Evolutionary conservation across 2,329 filamentous ascomycete species (phyloP), one percentile per base, ranked within the genome.

Genomic region (Stagonosporopsis chrysanthemi): DNA sequence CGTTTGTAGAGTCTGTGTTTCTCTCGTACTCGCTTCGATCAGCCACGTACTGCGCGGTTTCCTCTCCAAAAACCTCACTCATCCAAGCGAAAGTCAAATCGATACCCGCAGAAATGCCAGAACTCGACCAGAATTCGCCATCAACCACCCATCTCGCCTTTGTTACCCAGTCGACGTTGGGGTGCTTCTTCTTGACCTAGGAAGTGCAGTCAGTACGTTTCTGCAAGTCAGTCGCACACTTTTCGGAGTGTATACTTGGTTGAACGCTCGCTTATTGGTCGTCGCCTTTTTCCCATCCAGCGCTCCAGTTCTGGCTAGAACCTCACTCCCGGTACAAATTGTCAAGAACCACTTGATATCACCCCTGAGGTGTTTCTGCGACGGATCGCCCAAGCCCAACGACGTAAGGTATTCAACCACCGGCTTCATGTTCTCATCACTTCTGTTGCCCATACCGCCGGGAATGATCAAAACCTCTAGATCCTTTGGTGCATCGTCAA

Each of bases 381-480:
- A 79, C 84, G n/a, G 72, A 67, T 1, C 71, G 70, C 39, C 86
- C 70, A 59, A 81, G 87, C 2, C 44, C 6, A 57, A n/a, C 19
- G 43, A 48, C 17, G 26, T 15, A 11, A 57, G 29, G 17, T 80
- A 58, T 2, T 54, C 74, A 2, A 83, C 71, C 0, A 81, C 74
- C 0, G 77, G 71, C 11, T 68, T 61, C 1, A 73, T 65, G 9
- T 66, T 65, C 22, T 72, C 68, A 12, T 68, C 62, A 14, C 56
- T 66, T 4, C 78, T 53, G 24, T 70, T 78, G 0, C 87, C 88
- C 0, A 76, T 50, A 0, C 88, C 88, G 2, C 89, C 88, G 0
- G 88, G 88, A 7, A 91, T 74, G n/a, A 91, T 72, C 19, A 91
- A 78, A 4, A 90, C 83, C 41, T 90, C 86, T 4, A 89, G 73